phyloP scores from a whole-genome alignment of 139 green algal genomes.

The Tetradesmus lagerheimii region DNA sequence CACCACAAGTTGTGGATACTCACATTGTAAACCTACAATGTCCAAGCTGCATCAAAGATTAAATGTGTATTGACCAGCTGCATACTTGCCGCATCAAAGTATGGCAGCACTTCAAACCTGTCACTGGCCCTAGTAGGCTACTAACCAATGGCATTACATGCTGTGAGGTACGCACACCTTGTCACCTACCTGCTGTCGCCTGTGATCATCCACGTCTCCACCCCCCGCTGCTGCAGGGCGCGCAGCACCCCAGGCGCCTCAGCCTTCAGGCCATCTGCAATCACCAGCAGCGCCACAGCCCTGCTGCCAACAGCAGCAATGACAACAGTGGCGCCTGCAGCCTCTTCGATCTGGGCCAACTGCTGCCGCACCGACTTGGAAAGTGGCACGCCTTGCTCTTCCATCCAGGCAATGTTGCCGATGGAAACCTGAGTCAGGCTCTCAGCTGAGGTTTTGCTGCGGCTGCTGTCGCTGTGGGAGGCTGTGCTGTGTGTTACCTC shows the following conservation, averaged over 20 bases:
- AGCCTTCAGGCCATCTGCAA: slow-evolving; percentile 89
- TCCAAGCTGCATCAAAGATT: no score
- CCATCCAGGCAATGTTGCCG: slow-evolving; percentile 83
- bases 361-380: slow-evolving; percentile 43
- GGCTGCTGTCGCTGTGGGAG: background rate
- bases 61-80: no score
- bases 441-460: background rate
- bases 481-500: no score
- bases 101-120: no score
- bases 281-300: slow-evolving; percentile 71
- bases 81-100: no score
- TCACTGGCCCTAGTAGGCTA: no score
- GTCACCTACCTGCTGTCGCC: slow-evolving; percentile 83
- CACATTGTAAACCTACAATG: no score
- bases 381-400: slow-evolving; percentile 61
- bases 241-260: slow-evolving; percentile 72
- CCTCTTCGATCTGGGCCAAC: slow-evolving; percentile 59
- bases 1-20: no score
- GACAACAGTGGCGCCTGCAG: slow-evolving; percentile 66
- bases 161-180: no score
- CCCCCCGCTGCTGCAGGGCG: slow-evolving; percentile 46
- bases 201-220: slow-evolving; percentile 80
- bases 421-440: slow-evolving; percentile 58
- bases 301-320: slow-evolving; percentile 62
- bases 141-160: no score